These are phyloP conservation scores for Mycena vitilis DNA, from an alignment of 768 basidiomycete genomes.

Conservation along the genomic window DNA sequence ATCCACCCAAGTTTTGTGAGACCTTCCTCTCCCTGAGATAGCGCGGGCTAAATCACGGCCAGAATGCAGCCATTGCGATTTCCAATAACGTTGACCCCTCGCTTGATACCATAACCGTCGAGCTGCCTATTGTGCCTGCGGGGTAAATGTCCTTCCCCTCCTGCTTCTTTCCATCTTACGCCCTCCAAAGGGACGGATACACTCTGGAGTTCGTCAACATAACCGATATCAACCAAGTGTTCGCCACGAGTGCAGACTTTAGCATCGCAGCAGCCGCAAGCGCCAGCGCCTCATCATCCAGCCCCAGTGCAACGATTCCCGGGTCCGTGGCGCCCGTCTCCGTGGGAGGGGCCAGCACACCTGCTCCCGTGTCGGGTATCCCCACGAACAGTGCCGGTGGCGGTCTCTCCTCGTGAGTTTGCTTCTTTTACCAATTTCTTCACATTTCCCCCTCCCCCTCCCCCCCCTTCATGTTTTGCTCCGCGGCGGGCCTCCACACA, in stretches of 20 bases:
- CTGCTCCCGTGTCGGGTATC: not conserved
- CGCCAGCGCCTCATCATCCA: not conserved
- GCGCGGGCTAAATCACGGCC: not conserved
- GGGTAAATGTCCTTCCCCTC: not conserved
- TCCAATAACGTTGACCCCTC: slow-evolving; percentile 27
- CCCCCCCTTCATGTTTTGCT: not conserved
- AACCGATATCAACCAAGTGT: slow-evolving; percentile 27
- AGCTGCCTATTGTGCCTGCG: slow-evolving; percentile 12
- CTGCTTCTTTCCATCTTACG: not conserved
- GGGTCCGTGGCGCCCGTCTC: not conserved
- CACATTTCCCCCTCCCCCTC: no score
- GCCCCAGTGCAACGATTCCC: not conserved
- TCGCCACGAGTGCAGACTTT: slow-evolving; percentile 16
- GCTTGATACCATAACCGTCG: slow-evolving; percentile 5
- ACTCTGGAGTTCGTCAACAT: slow-evolving; percentile 26
- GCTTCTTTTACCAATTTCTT: not conserved
- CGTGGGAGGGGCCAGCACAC: not conserved
- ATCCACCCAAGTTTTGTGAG: slow-evolving; percentile 13
- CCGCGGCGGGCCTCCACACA: not conserved
- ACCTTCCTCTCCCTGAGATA: no score
- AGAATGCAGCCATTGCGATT: slow-evolving; percentile 24
- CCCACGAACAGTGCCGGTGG: not conserved
- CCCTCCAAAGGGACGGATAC: slow-evolving; percentile 5
- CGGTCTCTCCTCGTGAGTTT: not conserved
- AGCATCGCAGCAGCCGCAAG: slow-evolving; percentile 25